Conservation (phyloP, 176 grass and related monocot species). For the Avena insularis region DNA sequence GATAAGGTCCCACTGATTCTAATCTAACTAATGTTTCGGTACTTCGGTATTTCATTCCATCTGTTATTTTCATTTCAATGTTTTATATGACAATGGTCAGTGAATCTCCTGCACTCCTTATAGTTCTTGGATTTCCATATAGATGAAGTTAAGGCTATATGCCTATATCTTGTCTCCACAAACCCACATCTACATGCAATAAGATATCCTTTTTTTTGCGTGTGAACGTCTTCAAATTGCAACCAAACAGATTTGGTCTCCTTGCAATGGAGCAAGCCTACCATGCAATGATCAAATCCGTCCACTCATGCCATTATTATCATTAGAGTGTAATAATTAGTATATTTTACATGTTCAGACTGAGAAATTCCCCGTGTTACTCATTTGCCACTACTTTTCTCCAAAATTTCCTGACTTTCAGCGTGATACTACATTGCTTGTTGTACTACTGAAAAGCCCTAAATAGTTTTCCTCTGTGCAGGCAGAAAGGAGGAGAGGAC, state of each 20-base stretch:
- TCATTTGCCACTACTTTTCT: constrained; percentile 7
- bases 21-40: not conserved
- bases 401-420: not conserved
- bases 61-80: constrained; percentile 5
- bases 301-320: not conserved
- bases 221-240: not conserved
- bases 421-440: not conserved
- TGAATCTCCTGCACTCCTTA: not conserved
- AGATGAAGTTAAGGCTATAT: not conserved
- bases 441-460: not conserved
- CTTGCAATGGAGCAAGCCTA: constrained; percentile 17
- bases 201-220: not conserved
- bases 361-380: not conserved
- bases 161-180: constrained; percentile 8
- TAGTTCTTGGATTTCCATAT: constrained; percentile 13
- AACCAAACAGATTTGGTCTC: not conserved
- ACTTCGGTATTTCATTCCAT: not conserved
- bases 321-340: not conserved
- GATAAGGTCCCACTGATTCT: constrained; percentile 66
- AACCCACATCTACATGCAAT: constrained; percentile 1
- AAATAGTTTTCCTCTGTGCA: constrained; percentile 46
- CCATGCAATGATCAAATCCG: not conserved
- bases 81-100: not conserved
- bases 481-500: constrained; percentile 69
- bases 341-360: not conserved